Base-by-base conservation (phyloP, 2,329 filamentous ascomycete species). In the Simplicillium aogashimaense region DNA sequence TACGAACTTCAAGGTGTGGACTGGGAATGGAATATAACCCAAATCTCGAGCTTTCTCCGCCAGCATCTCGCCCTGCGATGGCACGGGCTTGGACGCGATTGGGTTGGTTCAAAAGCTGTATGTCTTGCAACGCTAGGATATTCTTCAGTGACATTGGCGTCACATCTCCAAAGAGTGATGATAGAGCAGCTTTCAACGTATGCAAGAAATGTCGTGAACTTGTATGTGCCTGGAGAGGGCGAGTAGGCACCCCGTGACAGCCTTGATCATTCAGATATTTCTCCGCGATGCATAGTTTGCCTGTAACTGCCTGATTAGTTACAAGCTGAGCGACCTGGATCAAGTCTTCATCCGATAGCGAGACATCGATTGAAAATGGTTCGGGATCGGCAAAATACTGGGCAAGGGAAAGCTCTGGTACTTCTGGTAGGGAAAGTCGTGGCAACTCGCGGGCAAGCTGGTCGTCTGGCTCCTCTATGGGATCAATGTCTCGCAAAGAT, bases 1-100 rank as follows among this genome's bases (percentile, higher is more conserved):
- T 72, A 37, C 81, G 79, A 10, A 94, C 67, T 47, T 86, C 79
- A 30, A 92, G 64, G 51, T 85, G 81, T 2, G 86, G 85, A 1
- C 78, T 66, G 2, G 75, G 72, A 2, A 92, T 74, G 32, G 70
- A 66, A 47, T 83, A 83, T 3, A 81, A 60, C 45, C 69, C 73
- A 39, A 60, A 72, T 41, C 67, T 70, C 35, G 67, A 54, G 35
- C 69, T 64, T 38, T 77, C 73, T 1, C 61, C 51, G 13, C 55
- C 61, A 4, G 53, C 44, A 36, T 67, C 64, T 40, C 63, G 53
- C 6, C 65, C 67, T 2, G 64, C 60, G 2, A 66, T 48, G 3
- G 64, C 65, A 15, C 72, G 66, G 12, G 69, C 66, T 35, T 73
- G 72, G 31, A 77, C 53, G 14, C 76, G 66, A 35, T 59, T 69